phyloP scores from a whole-genome alignment of 2,329 filamentous ascomycete genomes.

The Aureobasidium sp. region DNA sequence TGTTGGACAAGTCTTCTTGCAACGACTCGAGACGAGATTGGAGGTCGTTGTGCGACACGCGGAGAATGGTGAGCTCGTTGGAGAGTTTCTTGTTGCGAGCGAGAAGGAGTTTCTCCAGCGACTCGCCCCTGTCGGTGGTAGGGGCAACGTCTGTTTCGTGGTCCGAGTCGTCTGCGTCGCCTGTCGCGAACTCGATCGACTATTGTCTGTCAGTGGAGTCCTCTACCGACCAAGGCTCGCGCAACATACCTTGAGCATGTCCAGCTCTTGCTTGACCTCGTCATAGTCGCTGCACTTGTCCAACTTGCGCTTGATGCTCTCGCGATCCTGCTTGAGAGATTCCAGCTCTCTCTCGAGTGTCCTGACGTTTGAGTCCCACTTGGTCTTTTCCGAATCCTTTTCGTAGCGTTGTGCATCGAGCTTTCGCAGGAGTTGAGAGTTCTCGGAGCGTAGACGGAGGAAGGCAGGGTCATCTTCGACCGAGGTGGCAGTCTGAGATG shows the following conservation, averaged over 20 bases:
- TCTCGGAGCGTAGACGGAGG: conserved; percentile 83
- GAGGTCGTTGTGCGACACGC: conserved; percentile 89
- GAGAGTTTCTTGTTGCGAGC: conserved; percentile 93
- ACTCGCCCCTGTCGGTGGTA: conserved; percentile 56
- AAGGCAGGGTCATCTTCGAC: conserved; percentile 86
- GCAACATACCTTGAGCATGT: conserved; percentile 66
- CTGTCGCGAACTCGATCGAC: conserved; percentile 93
- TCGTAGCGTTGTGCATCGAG: conserved; percentile 77
- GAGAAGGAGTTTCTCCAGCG: conserved; percentile 81
- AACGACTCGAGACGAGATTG: conserved; percentile 70
- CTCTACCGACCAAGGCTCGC: background rate
- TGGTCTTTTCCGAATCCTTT: conserved; percentile 69
- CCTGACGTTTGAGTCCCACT: conserved; percentile 66
- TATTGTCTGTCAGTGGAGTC: conserved; percentile 22
- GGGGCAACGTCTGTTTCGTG: conserved; percentile 49
- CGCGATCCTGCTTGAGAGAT: conserved; percentile 70
- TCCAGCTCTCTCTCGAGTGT: conserved; percentile 71
- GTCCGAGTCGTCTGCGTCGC: conserved; percentile 54
- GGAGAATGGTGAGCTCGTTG: conserved; percentile 84
- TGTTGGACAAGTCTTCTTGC: conserved; percentile 73
- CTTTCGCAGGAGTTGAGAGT: conserved; percentile 82
- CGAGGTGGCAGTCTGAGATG: conserved; percentile 48
- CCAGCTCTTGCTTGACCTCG: conserved; percentile 89
- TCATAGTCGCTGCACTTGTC: conserved; percentile 92
- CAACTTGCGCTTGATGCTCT: conserved; percentile 69